Evolutionary conservation across 352 stramenopile species (phyloP).

Genomic region (Phytophthora crassamura): DNA sequence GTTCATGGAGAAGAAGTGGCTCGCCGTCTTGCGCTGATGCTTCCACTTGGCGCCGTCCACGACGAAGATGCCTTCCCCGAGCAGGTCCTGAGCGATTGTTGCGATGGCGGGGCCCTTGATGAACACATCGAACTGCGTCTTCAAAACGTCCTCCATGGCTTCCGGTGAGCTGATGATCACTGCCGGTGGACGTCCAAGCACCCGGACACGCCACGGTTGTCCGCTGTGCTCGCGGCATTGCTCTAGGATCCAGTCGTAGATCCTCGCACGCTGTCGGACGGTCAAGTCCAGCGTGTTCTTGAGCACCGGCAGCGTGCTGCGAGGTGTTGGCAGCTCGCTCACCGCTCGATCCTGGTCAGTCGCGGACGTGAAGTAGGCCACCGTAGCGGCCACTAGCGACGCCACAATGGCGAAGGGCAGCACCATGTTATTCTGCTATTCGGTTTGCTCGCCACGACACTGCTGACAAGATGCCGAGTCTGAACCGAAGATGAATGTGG

Average conservation of each 20-base stretch:
- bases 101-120: constrained; percentile 55
- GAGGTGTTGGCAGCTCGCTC: constrained; percentile 44
- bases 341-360: constrained; percentile 38
- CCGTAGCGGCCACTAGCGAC: constrained; percentile 28
- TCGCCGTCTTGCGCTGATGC: constrained; percentile 85
- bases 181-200: constrained; percentile 43
- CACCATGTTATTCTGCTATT: no score
- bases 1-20: constrained; percentile 86
- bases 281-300: constrained; percentile 66
- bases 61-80: constrained; percentile 82
- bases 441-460: no score
- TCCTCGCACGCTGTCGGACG: constrained; percentile 43
- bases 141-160: constrained; percentile 63
- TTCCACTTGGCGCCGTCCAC: constrained; percentile 71
- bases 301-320: constrained; percentile 55
- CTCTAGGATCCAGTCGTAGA: constrained; percentile 73
- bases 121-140: constrained; percentile 81
- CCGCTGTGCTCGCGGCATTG: constrained; percentile 47
- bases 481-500: constrained; percentile 25
- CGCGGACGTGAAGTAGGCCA: constrained; percentile 37
- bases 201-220: constrained; percentile 49
- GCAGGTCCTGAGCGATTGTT: constrained; percentile 57
- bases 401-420: constrained; percentile 28
- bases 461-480: background rate
- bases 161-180: constrained; percentile 50